These are phyloP conservation scores for Syncephalastrum racemosum DNA, from an alignment of 371 early-diverging fungal genomes.

Conservation along the genomic window DNA sequence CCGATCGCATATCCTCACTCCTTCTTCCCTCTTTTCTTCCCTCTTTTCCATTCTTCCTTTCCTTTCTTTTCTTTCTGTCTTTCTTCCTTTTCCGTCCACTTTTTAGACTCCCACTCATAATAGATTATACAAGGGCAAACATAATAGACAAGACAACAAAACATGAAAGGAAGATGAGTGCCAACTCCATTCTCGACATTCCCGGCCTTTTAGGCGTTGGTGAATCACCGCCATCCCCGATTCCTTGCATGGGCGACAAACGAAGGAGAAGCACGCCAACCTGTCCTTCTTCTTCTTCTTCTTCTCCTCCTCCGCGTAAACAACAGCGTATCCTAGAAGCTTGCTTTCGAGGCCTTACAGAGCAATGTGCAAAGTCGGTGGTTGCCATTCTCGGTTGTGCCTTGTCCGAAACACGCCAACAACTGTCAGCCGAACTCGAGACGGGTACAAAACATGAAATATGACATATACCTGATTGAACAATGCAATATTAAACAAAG, in stretches of 20 bases:
- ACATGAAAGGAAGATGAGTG: slow-evolving; percentile 16
- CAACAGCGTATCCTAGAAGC: not conserved
- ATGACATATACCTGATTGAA: no score
- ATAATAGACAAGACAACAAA: slow-evolving; percentile 1
- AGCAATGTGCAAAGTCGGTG: not conserved
- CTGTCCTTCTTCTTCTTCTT: no score
- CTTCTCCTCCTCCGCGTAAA: not conserved
- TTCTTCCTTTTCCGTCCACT: no score
- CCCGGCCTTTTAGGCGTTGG: slow-evolving; percentile 3
- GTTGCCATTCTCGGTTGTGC: slow-evolving; percentile 3
- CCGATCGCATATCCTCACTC: no score
- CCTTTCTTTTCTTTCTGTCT: no score
- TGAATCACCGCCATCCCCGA: slow-evolving; percentile 9
- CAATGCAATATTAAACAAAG: not conserved
- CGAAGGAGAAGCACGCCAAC: no score
- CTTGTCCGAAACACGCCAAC: slow-evolving; percentile 4
- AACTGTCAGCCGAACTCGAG: no score
- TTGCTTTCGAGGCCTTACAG: not conserved
- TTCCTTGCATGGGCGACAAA: not conserved
- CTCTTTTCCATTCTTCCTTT: no score
- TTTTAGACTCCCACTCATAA: no score
- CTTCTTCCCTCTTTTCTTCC: no score
- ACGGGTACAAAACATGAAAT: no score
- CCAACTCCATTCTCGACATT: not conserved
- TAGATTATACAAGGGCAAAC: slow-evolving; percentile 1